Evolutionary conservation across 768 basidiomycete species (phyloP), one percentile per base, ranked within the genome.

Genomic region (Pisolithus tinctorius): DNA sequence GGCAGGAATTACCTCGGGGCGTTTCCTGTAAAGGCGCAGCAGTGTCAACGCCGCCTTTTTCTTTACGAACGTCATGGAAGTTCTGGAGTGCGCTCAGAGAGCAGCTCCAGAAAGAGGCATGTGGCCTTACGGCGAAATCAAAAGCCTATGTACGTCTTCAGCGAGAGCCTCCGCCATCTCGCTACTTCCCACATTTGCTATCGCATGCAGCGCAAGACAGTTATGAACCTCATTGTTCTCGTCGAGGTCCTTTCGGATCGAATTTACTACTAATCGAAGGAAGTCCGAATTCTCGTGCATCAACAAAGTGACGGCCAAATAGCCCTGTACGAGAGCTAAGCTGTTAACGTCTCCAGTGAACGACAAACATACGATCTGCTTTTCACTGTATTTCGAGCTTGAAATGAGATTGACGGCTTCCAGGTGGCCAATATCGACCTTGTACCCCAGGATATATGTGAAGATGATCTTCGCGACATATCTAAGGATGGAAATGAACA

Each of bases 281-380:
- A 99, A 88, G 63, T 98, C 95, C 20, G 93, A 96, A 65, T 98
- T 94, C 72, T 99, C 96, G 71, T 98, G 94, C 93, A 99, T 95
- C 48, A 99, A 75, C 37, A 99, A 71, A 2, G 96, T 98, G 5
- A 98, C 85, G 14, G 96, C 96, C 45, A 99, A 84, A 69, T 99
- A 99, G 44, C 96, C 96, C 95, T 98, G 58, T 47, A 39, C 17
- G 31, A 34, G 17, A 45, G 26, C 51, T 52, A 45, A 56, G 51
- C 11, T 52, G 36, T 47, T 23, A 23, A 20, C 10, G 40, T 34
- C 45, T 34, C 2, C 26, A 45, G 36, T 2, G 1, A 25, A 29
- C 41, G n/a, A 40, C 50, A 49, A 26, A 69, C 90, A 58, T 65
- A 96, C 95, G 56, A 99, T 98, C 69, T 99, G 96, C 71, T 99